phyloP scores from a whole-genome alignment of 2,329 filamentous ascomycete species.

The Diplodia scrobiculata region DNA sequence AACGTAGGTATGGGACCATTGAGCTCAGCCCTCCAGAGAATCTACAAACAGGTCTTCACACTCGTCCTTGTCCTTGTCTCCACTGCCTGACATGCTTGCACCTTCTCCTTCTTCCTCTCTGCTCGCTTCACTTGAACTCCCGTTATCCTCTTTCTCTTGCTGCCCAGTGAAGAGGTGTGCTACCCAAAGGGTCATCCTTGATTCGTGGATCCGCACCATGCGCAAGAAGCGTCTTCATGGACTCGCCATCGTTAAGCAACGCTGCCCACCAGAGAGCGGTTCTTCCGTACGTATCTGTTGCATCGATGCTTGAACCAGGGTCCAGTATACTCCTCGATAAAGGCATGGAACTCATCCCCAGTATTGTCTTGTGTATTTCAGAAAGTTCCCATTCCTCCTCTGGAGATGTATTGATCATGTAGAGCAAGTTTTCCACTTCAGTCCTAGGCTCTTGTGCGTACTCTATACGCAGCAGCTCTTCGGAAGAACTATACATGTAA shows the following conservation, averaged over 20 bases:
- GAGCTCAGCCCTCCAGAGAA: neutral
- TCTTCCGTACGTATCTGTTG: neutral
- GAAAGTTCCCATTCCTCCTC: constrained; percentile 1
- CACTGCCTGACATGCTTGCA: neutral
- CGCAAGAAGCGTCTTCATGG: neutral
- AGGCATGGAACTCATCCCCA: neutral
- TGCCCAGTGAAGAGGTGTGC: neutral
- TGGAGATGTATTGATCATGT: neutral
- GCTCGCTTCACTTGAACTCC: neutral
- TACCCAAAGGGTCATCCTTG: neutral
- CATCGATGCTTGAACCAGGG: neutral
- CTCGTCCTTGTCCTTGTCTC: neutral
- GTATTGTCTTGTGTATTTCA: neutral
- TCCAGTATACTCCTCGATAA: neutral
- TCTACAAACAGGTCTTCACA: neutral
- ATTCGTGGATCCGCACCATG: constrained; percentile 9
- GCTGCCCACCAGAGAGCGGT: constrained; percentile 10
- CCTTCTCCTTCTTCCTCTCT: neutral
- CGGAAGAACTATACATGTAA: neutral
- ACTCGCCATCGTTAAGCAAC: neutral
- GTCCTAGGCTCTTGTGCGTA: too few relatives aligned
- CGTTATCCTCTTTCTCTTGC: neutral
- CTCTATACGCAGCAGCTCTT: neutral
- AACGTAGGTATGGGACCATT: neutral
- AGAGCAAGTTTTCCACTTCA: too few relatives aligned